Base-by-base conservation (phyloP, 208 protist species). In the Trypanosoma mega region DNA sequence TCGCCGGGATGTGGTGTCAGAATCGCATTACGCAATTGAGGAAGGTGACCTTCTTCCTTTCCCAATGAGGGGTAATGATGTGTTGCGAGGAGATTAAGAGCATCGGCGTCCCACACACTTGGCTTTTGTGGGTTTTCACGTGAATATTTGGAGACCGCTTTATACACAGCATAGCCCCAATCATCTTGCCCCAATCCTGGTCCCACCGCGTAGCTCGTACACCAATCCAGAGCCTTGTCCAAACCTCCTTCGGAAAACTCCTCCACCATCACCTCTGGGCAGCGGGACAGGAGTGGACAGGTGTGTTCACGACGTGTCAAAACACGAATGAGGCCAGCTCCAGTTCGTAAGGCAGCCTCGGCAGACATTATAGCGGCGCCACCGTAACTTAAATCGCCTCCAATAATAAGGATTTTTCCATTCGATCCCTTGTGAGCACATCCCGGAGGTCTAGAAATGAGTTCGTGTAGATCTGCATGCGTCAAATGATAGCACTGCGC, bases 1-100 rank as follows among this genome's bases (percentile, higher is more conserved):
- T 94, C 84, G 26, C 82, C 84, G 0, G 85, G 76, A 66, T 94
- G 88, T 0, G 88, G 88, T 14, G 88, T 94, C 51, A 94, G 52
- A 31, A 94, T 68, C 48, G 72, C 80, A 57, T 60, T 53, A 0
- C 61, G 68, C 23, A 93, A 20, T 0, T 9, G 4, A 6, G 72
- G 76, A 20, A 80, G 46, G 31, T 31, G 3, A n/a, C 37, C 27
- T 51, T 23, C 24, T 65, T 24, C 29, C 29, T 34, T 30, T 18
- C 5, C 50, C 36, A 12, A 6, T 16, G 34, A 39, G 34, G 34
- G 8, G 9, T 14, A 21, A 24, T 67, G 47, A 4, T 43, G 46
- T 37, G 18, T 29, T 3, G 71, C 56, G 21, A 92, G 59, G 33
- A 83, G 53, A 37, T 85, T 86, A 14, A 94, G 66, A 2, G 74